phyloP scores from a whole-genome alignment of 2,329 filamentous ascomycete species.

The Aspergillus persii region DNA sequence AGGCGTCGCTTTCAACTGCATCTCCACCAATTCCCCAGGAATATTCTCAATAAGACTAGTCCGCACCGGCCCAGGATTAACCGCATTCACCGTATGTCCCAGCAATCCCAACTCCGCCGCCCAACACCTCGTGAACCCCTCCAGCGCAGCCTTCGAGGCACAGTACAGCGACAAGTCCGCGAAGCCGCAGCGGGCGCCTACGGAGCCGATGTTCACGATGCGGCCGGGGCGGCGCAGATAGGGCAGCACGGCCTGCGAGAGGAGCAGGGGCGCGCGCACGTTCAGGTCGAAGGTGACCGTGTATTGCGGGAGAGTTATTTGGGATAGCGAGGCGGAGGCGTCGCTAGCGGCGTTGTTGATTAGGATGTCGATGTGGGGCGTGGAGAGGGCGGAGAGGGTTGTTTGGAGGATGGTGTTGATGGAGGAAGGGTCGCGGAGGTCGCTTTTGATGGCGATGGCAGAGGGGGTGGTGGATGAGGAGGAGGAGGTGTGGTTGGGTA shows the following conservation, averaged over 20 bases:
- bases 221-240: constrained; percentile 2
- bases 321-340: not conserved
- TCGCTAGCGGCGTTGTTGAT: constrained; percentile 7
- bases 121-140: constrained; percentile 59
- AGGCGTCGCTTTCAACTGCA: not conserved
- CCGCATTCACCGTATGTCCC: constrained; percentile 60
- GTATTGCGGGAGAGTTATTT: not conserved
- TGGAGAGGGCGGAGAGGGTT: not conserved
- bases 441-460: not conserved
- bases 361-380: constrained; percentile 2
- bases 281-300: constrained; percentile 6
- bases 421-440: not conserved
- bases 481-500: not conserved
- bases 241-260: constrained; percentile 6
- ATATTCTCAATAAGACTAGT: constrained; percentile 59
- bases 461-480: not conserved
- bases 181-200: constrained; percentile 47
- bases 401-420: not conserved
- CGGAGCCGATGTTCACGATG: constrained; percentile 5
- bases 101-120: constrained; percentile 56
- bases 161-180: constrained; percentile 51
- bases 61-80: constrained; percentile 59
- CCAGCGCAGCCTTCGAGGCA: constrained; percentile 59
- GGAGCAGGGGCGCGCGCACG: constrained; percentile 4
- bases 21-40: constrained; percentile 39